Percentiles rank a stretch among this genome's conserved stretches.
Conservation (phyloP, 805 yeast genomes). For the Candida argentea region DNA sequence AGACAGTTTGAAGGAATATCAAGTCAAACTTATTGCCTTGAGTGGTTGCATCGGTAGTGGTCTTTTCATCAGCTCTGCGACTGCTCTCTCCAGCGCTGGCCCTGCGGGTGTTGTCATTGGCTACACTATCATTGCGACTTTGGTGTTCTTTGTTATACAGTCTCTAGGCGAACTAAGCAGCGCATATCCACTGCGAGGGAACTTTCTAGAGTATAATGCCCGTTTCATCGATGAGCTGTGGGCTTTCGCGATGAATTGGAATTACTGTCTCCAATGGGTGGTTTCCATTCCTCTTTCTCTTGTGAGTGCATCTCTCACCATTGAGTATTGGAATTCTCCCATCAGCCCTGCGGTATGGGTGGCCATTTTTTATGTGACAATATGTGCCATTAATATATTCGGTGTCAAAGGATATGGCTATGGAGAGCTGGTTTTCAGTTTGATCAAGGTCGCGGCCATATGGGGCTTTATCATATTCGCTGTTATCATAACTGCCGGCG, state of each 20-base stretch:
- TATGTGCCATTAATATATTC: conserved; percentile 14
- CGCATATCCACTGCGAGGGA: conserved; percentile 8
- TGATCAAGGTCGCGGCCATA: conserved; percentile 18
- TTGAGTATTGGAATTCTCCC: conserved; percentile 13
- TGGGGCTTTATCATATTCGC: conserved; percentile 16
- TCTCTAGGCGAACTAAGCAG: conserved; percentile 7
- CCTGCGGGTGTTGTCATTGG: conserved; percentile 12
- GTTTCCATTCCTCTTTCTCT: conserved; percentile 6
- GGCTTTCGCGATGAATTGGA: conserved; percentile 16
- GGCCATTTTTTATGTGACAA: conserved; percentile 14
- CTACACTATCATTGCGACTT: conserved; percentile 6
- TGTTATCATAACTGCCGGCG: conserved; percentile 28
- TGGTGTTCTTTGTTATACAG: conserved; percentile 7
- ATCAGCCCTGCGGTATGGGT: conserved; percentile 17
- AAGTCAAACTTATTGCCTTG: conserved; percentile 9
- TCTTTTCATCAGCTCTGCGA: conserved; percentile 10
- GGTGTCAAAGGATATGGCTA: conserved; percentile 21
- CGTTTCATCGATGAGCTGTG: conserved; percentile 14
- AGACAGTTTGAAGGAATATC: conserved; percentile 7
- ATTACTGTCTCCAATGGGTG: conserved; percentile 7
- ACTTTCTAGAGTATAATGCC: conserved; percentile 6
- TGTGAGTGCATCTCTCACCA: conserved; percentile 10
- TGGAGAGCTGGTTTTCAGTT: conserved; percentile 15
- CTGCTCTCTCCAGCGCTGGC: conserved; percentile 10
- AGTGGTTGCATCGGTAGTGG: conserved; percentile 15